These are phyloP conservation scores for Neophaeococcomyces aloes DNA, from an alignment of 2,329 filamentous ascomycete genomes.

Conservation along the genomic window DNA sequence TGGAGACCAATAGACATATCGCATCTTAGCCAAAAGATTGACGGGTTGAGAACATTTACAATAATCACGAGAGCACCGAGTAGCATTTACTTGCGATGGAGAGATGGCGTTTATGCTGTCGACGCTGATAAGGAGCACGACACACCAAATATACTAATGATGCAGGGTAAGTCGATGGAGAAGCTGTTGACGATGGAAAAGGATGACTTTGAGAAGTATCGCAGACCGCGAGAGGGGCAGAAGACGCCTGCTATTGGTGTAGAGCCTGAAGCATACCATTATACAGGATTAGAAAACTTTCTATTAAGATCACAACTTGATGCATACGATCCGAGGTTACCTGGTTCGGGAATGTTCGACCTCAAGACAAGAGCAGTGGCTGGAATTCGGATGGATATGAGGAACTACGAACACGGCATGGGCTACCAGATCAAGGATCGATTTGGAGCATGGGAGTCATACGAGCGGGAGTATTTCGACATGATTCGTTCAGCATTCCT, in stretches of 20 bases:
- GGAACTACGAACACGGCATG: constrained; percentile 58
- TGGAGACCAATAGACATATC: constrained; percentile 64
- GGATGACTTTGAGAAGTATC: constrained; percentile 76
- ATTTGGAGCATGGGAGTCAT: constrained; percentile 77
- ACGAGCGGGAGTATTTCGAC: constrained; percentile 90
- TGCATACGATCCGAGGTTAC: constrained; percentile 73
- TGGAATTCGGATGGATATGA: constrained; percentile 77
- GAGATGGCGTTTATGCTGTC: constrained; percentile 81
- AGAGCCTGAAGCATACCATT: constrained; percentile 72
- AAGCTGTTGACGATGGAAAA: constrained; percentile 79
- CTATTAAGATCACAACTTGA: constrained; percentile 93
- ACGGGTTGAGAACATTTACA: constrained; percentile 51
- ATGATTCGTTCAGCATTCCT: constrained; percentile 92
- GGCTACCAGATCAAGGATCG: constrained; percentile 77
- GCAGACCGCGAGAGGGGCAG: constrained; percentile 55
- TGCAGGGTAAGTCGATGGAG: constrained; percentile 92
- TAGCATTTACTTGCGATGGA: constrained; percentile 71
- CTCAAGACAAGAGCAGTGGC: constrained; percentile 90
- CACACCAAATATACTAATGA: constrained; percentile 71
- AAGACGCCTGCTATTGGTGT: constrained; percentile 36
- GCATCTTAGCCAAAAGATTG: constrained; percentile 45
- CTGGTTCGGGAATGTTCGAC: constrained; percentile 89
- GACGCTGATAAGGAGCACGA: constrained; percentile 94
- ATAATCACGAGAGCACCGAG: constrained; percentile 60
- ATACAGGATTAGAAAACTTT: constrained; percentile 74